Conservation (phyloP, 2,329 filamentous ascomycete genomes). For the Cordyceps militaris region DNA sequence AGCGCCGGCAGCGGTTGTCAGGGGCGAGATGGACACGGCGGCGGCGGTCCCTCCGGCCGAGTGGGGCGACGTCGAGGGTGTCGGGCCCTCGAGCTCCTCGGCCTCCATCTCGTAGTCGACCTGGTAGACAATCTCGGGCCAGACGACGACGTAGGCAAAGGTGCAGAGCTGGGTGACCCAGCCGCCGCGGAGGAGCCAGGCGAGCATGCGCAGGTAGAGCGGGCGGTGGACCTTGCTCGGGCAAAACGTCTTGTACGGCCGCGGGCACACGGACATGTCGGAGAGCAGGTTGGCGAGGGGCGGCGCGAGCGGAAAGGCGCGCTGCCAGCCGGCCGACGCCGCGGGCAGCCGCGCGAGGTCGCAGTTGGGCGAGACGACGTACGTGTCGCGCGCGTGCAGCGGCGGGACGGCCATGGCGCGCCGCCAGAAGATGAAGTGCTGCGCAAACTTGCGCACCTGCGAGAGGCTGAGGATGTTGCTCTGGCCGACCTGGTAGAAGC, state of each 20-base stretch:
- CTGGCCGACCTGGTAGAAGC: constrained; percentile 62
- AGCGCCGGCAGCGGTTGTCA: background rate
- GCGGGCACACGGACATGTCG: constrained; percentile 69
- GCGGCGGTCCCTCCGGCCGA: no score
- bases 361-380: constrained; percentile 86
- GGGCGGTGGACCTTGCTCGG: constrained; percentile 82
- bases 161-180: constrained; percentile 93
- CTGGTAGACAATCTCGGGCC: constrained; percentile 73
- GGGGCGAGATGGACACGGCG: constrained; percentile 17
- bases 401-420: constrained; percentile 87
- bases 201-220: constrained; percentile 82
- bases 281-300: constrained; percentile 82
- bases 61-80: constrained; percentile 18
- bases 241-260: constrained; percentile 75
- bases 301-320: constrained; percentile 75
- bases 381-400: constrained; percentile 80
- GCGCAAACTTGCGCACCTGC: constrained; percentile 80
- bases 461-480: constrained; percentile 65
- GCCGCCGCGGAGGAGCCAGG: constrained; percentile 85
- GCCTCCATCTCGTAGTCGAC: constrained; percentile 66
- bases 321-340: constrained; percentile 66
- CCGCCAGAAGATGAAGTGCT: constrained; percentile 94
- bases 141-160: constrained; percentile 82
- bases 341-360: constrained; percentile 64
- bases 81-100: constrained; percentile 45